Evolutionary conservation across 1,284 basidiomycete species (phyloP), one percentile per base, ranked within the genome.

Genomic region (Phylloporus sp.): DNA sequence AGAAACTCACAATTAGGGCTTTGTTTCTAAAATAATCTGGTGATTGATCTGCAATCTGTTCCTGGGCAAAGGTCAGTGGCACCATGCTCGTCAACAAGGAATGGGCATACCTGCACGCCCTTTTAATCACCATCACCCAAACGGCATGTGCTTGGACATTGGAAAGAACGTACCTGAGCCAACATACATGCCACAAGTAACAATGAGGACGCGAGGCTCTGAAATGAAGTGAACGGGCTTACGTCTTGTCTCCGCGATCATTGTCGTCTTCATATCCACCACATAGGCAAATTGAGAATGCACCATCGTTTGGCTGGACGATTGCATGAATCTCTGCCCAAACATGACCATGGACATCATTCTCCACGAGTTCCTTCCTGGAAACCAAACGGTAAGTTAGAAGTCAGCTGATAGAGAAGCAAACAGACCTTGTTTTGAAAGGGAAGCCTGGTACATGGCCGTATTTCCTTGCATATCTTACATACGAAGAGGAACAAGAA

Each of bases 181-280:
- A n/a, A 81, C 80, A 58, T 84, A 84, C 11, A 50, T 70, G 58
- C 82, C 84, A 46, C 6, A 22, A 54, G 20, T 4, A 39, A 34
- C 39, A 22, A 20, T 62, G 39, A 65, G 57, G 50, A 50, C 5
- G 34, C 20, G 20, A 42, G 42, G n/a, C 3, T 17, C 4, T 18
- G 13, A 28, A 49, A 22, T 10, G 28, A 51, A n/a, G 26, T 2
- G 24, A 44, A 37, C 18, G 22, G 29, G 63, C 79, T 44, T 66
- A 82, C 81, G 83, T 77, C 34, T 18, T 71, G 2, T 80, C 72
- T 6, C 82, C 82, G 0, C 62, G 17, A 53, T 83, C 82, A 6
- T 64, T 29, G 61, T 83, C 76, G 62, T 83, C 82, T 47, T 78
- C 76, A 56, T 83, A 83, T 13, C 76, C 76, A 4, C 72, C 77